phyloP scores from a whole-genome alignment of 371 early-diverging fungal genomes.

The Rhizopus sp. region DNA sequence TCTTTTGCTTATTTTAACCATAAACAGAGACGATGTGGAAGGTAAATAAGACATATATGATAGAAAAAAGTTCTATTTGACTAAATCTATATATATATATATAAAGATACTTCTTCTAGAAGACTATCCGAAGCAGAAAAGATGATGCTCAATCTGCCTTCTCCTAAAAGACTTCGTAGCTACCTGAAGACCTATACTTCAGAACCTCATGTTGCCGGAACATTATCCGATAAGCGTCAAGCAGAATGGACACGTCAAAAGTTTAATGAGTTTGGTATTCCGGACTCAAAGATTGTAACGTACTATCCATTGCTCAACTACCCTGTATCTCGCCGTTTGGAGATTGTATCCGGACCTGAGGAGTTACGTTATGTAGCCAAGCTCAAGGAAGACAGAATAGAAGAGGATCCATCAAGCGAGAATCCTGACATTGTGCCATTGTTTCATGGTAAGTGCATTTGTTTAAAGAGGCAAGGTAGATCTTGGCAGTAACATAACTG shows the following conservation, averaged over 20 bases:
- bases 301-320: constrained; percentile 63
- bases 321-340: constrained; percentile 53
- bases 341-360: constrained; percentile 52
- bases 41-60: constrained; percentile 1
- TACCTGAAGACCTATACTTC: constrained; percentile 43
- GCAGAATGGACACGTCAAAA: constrained; percentile 59
- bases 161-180: neutral
- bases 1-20: constrained; percentile 10
- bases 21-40: constrained; percentile 8
- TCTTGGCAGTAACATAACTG: no score
- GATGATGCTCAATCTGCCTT: constrained; percentile 12
- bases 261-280: constrained; percentile 52
- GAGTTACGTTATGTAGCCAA: constrained; percentile 51
- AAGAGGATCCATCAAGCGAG: constrained; percentile 41
- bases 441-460: constrained; percentile 45
- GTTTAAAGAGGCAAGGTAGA: neutral
- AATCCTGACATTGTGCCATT: constrained; percentile 52
- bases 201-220: constrained; percentile 58
- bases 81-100: no score
- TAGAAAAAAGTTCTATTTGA: neutral
- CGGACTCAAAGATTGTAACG: constrained; percentile 46
- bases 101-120: constrained; percentile 6
- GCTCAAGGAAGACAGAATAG: constrained; percentile 56
- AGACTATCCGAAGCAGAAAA: constrained; percentile 9
- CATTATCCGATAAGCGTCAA: constrained; percentile 40